A percentile compares a stretch with the other conserved stretches of the same genome.
These are phyloP conservation scores for Naganishia cerealis DNA, from an alignment of 1,284 basidiomycete genomes.

Conservation along the genomic window DNA sequence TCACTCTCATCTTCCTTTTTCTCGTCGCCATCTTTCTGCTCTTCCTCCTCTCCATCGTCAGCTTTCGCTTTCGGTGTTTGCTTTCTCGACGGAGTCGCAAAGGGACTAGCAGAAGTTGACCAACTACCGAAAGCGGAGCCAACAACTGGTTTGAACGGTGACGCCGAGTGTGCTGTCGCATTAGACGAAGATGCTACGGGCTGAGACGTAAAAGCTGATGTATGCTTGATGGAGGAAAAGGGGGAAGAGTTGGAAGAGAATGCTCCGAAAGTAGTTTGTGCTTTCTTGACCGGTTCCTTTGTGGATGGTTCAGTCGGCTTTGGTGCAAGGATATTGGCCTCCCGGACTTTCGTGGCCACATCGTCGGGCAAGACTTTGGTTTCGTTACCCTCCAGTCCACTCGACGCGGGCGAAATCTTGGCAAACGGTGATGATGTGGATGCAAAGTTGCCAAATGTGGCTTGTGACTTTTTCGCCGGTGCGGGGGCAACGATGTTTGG, in stretches of 20 bases:
- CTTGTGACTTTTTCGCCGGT: conserved; percentile 40
- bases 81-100: conserved; percentile 40
- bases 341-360: conserved; percentile 35
- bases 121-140: conserved; percentile 33
- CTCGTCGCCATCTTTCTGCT: conserved; percentile 58
- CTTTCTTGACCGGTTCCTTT: conserved; percentile 39
- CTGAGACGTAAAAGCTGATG: conserved; percentile 32
- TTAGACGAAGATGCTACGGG: conserved; percentile 33
- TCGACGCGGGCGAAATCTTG: conserved; percentile 52
- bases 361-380: conserved; percentile 67
- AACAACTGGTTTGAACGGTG: conserved; percentile 32
- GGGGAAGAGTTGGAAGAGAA: conserved; percentile 66
- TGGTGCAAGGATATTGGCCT: conserved; percentile 40
- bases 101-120: conserved; percentile 34
- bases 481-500: conserved; percentile 28
- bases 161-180: conserved; percentile 39
- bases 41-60: conserved; percentile 49
- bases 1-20: conserved; percentile 60
- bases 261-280: conserved; percentile 59
- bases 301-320: conserved; percentile 8
- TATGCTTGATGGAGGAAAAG: conserved; percentile 50
- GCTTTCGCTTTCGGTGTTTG: conserved; percentile 30
- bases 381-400: conserved; percentile 57
- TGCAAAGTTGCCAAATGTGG: conserved; percentile 64
- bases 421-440: conserved; percentile 65